These are phyloP conservation scores for Cytospora chrysosperma DNA, from an alignment of 2,329 filamentous ascomycete species.

Conservation along the genomic window DNA sequence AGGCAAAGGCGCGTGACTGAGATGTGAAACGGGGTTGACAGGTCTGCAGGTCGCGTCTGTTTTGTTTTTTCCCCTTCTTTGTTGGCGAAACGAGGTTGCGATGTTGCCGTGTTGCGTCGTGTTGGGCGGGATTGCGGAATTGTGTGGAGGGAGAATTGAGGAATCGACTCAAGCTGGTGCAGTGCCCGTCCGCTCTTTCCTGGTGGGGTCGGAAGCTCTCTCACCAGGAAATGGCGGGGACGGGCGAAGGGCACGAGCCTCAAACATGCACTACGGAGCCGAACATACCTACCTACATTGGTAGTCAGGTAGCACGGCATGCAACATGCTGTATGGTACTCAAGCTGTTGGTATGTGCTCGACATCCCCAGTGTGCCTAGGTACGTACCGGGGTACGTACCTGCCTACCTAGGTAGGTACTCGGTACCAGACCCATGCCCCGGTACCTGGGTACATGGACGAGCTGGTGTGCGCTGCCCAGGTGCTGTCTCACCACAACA, in stretches of 20 bases:
- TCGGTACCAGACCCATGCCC: neutral
- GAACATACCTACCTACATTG: no score
- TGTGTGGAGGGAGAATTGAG: neutral
- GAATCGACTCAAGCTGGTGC: neutral
- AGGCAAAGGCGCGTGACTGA: neutral
- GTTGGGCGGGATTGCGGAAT: neutral
- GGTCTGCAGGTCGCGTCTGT: neutral
- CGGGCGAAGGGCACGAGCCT: constrained; percentile 5
- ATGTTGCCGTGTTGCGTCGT: neutral
- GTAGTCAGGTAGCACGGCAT: no score
- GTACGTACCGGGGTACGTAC: neutral
- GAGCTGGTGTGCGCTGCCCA: neutral
- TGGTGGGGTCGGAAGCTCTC: constrained; percentile 11
- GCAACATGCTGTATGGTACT: constrained; percentile 1
- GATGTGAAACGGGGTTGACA: neutral
- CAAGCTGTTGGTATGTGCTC: neutral
- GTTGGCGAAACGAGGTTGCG: constrained; percentile 9
- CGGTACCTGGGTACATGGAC: neutral
- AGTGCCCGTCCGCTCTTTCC: constrained; percentile 18
- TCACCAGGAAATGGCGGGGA: constrained; percentile 15
- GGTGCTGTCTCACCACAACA: neutral
- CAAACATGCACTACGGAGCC: neutral
- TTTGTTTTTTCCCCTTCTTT: no score
- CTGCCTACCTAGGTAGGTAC: no score
- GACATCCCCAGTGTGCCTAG: neutral